Evolutionary conservation across 2,329 filamentous ascomycete species (phyloP).

Genomic region (Pseudogymnoascus sp.): DNA sequence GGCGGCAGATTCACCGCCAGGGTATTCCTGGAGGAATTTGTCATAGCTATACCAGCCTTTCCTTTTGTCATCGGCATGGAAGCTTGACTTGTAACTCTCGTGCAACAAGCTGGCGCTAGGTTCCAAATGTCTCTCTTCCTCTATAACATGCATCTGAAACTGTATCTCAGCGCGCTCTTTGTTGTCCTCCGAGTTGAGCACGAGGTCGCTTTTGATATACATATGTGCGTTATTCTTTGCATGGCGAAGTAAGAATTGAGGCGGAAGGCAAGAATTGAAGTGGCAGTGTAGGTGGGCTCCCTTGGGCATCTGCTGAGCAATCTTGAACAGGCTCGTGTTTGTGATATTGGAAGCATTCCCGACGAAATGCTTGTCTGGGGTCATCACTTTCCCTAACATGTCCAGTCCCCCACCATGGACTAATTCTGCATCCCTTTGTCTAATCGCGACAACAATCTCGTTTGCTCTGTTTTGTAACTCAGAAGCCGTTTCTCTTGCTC

Average conservation of each 20-base stretch:
- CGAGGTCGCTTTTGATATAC: slow-evolving; percentile 57
- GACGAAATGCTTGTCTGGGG: slow-evolving; percentile 48
- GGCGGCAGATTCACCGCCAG: slow-evolving; percentile 25
- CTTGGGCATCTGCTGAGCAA: slow-evolving; percentile 57
- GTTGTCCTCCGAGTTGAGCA: slow-evolving; percentile 33
- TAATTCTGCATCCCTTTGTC: slow-evolving; percentile 22
- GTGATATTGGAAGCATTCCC: slow-evolving; percentile 47
- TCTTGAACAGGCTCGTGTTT: slow-evolving; percentile 47
- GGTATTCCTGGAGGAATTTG: slow-evolving; percentile 35
- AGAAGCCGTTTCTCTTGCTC: slow-evolving; percentile 17
- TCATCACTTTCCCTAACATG: slow-evolving; percentile 1
- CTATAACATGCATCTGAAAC: slow-evolving; percentile 44
- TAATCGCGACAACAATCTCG: slow-evolving; percentile 24
- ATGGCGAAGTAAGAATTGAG: slow-evolving; percentile 51
- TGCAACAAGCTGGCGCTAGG: slow-evolving; percentile 10
- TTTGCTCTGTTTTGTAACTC: slow-evolving; percentile 24
- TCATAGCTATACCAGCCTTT: slow-evolving; percentile 39
- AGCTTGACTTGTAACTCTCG: neutral
- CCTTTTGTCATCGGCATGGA: slow-evolving; percentile 34
- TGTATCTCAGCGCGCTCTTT: slow-evolving; percentile 45
- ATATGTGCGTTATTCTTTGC: slow-evolving; percentile 49
- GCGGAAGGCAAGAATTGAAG: slow-evolving; percentile 66
- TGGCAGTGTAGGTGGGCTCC: slow-evolving; percentile 67
- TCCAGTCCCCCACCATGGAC: slow-evolving; percentile 18
- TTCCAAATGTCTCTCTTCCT: neutral